Conservation (phyloP, 2,329 filamentous ascomycete species). For the Curvularia hawaiiensis region DNA sequence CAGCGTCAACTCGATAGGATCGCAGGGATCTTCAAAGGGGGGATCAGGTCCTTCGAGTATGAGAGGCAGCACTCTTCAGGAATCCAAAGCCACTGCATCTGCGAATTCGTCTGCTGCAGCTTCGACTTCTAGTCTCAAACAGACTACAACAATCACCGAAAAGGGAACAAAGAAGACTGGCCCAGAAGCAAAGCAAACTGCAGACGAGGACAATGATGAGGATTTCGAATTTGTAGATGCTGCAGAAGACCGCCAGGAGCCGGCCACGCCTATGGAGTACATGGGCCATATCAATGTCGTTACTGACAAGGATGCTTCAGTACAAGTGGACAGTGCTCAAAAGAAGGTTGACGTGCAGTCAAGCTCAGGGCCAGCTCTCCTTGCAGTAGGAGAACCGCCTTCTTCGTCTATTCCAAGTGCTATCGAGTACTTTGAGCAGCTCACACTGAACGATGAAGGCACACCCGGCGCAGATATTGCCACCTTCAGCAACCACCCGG, state of each 20-base stretch:
- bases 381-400: slow-evolving; percentile 24
- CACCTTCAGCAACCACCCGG: slow-evolving; percentile 69
- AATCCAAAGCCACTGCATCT: slow-evolving; percentile 12
- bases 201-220: slow-evolving; percentile 38
- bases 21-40: slow-evolving; percentile 26
- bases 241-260: slow-evolving; percentile 54
- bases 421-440: slow-evolving; percentile 39
- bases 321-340: slow-evolving; percentile 32
- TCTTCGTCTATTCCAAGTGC: slow-evolving; percentile 27
- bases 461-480: slow-evolving; percentile 58
- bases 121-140: slow-evolving; percentile 26
- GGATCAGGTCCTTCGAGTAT: slow-evolving; percentile 25
- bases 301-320: slow-evolving; percentile 28
- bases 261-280: slow-evolving; percentile 55
- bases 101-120: slow-evolving; percentile 17
- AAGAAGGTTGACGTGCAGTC: slow-evolving; percentile 30
- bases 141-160: slow-evolving; percentile 10
- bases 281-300: slow-evolving; percentile 50
- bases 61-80: slow-evolving; percentile 11
- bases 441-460: slow-evolving; percentile 36
- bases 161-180: slow-evolving; percentile 13
- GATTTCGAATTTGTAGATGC: slow-evolving; percentile 63
- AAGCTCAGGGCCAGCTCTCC: slow-evolving; percentile 33
- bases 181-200: slow-evolving; percentile 11
- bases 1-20: slow-evolving; percentile 33